Percentiles rank a stretch among this genome's conserved stretches.
phyloP scores from a whole-genome alignment of 2,329 filamentous ascomycete species.

The Colletotrichum echinochloae region DNA sequence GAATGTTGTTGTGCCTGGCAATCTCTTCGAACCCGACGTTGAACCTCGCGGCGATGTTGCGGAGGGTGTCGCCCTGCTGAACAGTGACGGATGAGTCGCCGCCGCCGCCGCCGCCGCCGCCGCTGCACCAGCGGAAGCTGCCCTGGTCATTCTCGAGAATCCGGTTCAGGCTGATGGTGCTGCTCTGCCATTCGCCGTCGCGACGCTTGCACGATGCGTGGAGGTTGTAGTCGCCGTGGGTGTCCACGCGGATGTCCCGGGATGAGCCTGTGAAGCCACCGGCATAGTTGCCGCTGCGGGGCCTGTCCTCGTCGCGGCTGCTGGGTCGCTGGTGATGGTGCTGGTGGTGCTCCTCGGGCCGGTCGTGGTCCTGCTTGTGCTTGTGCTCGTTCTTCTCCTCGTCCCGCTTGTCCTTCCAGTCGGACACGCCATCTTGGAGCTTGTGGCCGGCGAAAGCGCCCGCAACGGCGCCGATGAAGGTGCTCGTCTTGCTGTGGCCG shows the following conservation, averaged over 20 bases:
- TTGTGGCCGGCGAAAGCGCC: constrained; percentile 58
- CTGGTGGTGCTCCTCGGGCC: constrained; percentile 37
- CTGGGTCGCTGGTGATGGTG: constrained; percentile 34
- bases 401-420: constrained; percentile 55
- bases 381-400: constrained; percentile 51
- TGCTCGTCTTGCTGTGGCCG: constrained; percentile 52
- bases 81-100: constrained; percentile 49
- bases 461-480: constrained; percentile 54
- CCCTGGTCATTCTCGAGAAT: constrained; percentile 52
- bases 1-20: constrained; percentile 53
- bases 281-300: constrained; percentile 48
- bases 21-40: constrained; percentile 53
- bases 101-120: constrained; percentile 42
- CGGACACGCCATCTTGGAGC: constrained; percentile 53
- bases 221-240: constrained; percentile 50
- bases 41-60: constrained; percentile 51
- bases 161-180: constrained; percentile 51
- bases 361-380: constrained; percentile 32
- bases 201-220: constrained; percentile 49
- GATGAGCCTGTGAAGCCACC: constrained; percentile 47
- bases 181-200: constrained; percentile 50
- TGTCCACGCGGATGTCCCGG: constrained; percentile 51
- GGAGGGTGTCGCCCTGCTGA: constrained; percentile 56
- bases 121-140: constrained; percentile 51
- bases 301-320: constrained; percentile 39